phyloP scores from a whole-genome alignment of 306 rosid species.

The Mimosa pudica region DNA sequence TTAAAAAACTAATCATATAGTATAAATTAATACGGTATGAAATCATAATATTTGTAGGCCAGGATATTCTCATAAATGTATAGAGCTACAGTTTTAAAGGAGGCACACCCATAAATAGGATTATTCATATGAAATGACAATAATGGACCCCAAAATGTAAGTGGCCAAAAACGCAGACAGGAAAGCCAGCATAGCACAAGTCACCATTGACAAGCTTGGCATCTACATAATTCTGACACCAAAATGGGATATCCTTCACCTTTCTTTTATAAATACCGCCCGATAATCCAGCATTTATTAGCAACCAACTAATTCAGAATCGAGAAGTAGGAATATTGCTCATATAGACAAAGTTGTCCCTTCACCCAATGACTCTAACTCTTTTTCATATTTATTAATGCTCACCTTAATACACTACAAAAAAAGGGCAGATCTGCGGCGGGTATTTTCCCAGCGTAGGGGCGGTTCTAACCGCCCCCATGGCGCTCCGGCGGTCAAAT shows the following conservation, averaged over 20 bases:
- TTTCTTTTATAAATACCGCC: not conserved
- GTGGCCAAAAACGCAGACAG: constrained; percentile 34
- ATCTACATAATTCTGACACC: constrained; percentile 37
- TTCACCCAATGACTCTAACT: no score
- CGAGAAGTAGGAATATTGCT: no score
- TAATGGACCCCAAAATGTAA: constrained; percentile 41
- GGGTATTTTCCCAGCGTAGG: no score
- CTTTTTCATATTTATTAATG: no score
- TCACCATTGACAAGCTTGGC: constrained; percentile 53
- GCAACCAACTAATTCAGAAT: no score
- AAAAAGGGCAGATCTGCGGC: no score
- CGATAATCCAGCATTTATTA: no score
- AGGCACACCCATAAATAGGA: constrained; percentile 35
- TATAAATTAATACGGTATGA: not conserved
- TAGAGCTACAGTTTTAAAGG: not conserved
- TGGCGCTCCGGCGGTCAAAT: no score
- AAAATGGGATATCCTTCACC: constrained; percentile 25
- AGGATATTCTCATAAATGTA: not conserved
- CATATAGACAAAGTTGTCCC: no score
- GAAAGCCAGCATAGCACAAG: constrained; percentile 38
- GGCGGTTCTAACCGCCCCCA: no score
- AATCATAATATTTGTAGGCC: not conserved
- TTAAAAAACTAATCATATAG: not conserved
- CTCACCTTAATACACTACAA: no score
- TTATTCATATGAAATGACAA: constrained; percentile 43